Conservation (phyloP, 2,329 filamentous ascomycete species). For the Simplicillium sp. region DNA sequence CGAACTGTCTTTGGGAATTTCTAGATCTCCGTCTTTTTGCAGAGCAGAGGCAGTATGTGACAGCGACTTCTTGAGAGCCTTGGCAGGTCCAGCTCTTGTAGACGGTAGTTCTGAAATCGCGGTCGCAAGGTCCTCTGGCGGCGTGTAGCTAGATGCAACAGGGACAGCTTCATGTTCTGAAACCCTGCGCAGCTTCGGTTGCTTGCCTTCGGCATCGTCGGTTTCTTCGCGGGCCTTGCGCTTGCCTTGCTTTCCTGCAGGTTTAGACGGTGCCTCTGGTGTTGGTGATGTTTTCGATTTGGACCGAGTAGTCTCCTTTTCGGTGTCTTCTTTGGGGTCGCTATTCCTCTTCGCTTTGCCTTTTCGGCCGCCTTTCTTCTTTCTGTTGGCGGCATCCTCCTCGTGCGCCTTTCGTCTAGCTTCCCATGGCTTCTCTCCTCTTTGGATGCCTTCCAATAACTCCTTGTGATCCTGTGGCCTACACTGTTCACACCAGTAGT, state of each 20-base stretch:
- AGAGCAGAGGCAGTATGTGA: constrained; percentile 54
- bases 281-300: constrained; percentile 17
- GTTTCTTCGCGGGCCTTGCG: constrained; percentile 49
- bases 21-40: constrained; percentile 55
- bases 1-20: constrained; percentile 53
- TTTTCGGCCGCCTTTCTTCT: constrained; percentile 52
- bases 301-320: constrained; percentile 25
- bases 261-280: constrained; percentile 31
- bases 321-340: constrained; percentile 53
- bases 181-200: constrained; percentile 42
- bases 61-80: constrained; percentile 62
- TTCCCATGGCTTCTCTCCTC: constrained; percentile 84
- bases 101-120: constrained; percentile 48
- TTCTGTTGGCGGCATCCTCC: constrained; percentile 49
- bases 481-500: constrained; percentile 92
- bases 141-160: constrained; percentile 29
- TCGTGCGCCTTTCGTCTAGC: constrained; percentile 53
- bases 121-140: constrained; percentile 41
- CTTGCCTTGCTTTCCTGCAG: constrained; percentile 35
- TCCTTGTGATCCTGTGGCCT: constrained; percentile 73
- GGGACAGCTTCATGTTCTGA: constrained; percentile 36
- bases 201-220: constrained; percentile 41
- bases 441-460: constrained; percentile 66
- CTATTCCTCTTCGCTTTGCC: constrained; percentile 55
- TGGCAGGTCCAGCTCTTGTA: constrained; percentile 58